phyloP scores from a whole-genome alignment of 768 basidiomycete genomes.

The Cystobasidium onofrii region DNA sequence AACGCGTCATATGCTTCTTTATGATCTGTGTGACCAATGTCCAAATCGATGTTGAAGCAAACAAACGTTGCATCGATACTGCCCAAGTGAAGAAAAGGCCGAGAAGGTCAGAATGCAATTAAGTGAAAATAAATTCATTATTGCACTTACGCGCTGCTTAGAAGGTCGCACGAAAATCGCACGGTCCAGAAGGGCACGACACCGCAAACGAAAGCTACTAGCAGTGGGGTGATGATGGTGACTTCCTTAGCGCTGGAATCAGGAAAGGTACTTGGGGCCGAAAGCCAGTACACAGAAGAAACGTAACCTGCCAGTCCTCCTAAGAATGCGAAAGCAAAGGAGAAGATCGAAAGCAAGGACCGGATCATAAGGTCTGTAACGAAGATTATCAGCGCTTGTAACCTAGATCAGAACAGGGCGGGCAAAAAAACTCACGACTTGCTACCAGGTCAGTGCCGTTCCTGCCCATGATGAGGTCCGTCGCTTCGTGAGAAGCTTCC shows the following conservation, averaged over 20 bases:
- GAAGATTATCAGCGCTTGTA: neutral
- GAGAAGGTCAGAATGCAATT: neutral
- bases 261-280: neutral
- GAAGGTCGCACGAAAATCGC: conserved; percentile 17
- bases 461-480: conserved; percentile 18
- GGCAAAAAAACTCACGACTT: conserved; percentile 9
- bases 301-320: conserved; percentile 19
- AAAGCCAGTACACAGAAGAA: neutral
- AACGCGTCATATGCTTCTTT: conserved; percentile 25
- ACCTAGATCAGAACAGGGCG: too few species aligned
- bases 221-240: neutral
- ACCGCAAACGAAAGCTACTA: conserved; percentile 14
- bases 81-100: neutral
- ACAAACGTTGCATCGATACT: conserved; percentile 27
- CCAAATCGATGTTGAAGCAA: conserved; percentile 31
- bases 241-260: neutral
- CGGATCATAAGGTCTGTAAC: conserved; percentile 9
- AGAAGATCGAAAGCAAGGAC: conserved; percentile 7
- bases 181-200: conserved; percentile 23
- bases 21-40: conserved; percentile 16
- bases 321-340: conserved; percentile 4
- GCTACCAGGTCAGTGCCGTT: conserved; percentile 26
- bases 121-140: neutral
- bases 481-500: neutral
- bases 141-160: conserved; percentile 8